These are phyloP conservation scores for Aspergillus sergii DNA, from an alignment of 2,329 filamentous ascomycete species.

Conservation along the genomic window DNA sequence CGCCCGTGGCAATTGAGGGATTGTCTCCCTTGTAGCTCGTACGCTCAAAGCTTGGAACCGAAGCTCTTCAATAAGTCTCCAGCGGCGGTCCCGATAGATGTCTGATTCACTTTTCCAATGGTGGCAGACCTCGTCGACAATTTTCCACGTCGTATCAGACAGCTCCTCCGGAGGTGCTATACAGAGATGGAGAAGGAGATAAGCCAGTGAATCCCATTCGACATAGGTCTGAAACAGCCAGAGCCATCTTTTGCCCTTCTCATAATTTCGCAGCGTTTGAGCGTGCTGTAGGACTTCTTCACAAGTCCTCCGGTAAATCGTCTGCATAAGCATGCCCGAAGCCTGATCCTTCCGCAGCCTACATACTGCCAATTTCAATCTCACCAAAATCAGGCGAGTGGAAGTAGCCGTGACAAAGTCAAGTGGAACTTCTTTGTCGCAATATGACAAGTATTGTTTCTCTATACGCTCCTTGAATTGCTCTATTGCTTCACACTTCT, in stretches of 20 bases:
- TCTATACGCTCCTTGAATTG: slow-evolving; percentile 16
- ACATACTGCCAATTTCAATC: slow-evolving; percentile 17
- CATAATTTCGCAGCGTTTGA: slow-evolving; percentile 14
- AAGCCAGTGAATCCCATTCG: slow-evolving; percentile 24
- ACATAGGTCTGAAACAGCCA: slow-evolving; percentile 26
- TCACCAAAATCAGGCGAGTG: slow-evolving; percentile 17
- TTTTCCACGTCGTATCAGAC: slow-evolving; percentile 9
- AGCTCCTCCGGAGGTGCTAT: not conserved
- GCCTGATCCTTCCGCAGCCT: slow-evolving; percentile 10
- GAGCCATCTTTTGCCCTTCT: slow-evolving; percentile 19
- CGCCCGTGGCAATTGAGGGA: not conserved
- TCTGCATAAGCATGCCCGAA: slow-evolving; percentile 1
- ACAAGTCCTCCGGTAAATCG: slow-evolving; percentile 12
- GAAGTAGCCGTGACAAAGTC: slow-evolving; percentile 18
- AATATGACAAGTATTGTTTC: slow-evolving; percentile 18
- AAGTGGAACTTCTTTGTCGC: slow-evolving; percentile 17
- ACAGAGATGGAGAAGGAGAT: slow-evolving; percentile 18
- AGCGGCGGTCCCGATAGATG: slow-evolving; percentile 7
- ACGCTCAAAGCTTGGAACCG: slow-evolving; percentile 12
- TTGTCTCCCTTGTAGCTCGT: not conserved
- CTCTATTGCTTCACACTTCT: slow-evolving; percentile 25
- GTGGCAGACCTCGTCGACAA: slow-evolving; percentile 14
- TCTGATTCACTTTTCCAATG: slow-evolving; percentile 16
- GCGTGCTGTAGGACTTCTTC: slow-evolving; percentile 22
- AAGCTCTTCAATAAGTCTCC: slow-evolving; percentile 19